phyloP scores from a whole-genome alignment of 2,329 filamentous ascomycete species.

The Penicillium corylophilum region DNA sequence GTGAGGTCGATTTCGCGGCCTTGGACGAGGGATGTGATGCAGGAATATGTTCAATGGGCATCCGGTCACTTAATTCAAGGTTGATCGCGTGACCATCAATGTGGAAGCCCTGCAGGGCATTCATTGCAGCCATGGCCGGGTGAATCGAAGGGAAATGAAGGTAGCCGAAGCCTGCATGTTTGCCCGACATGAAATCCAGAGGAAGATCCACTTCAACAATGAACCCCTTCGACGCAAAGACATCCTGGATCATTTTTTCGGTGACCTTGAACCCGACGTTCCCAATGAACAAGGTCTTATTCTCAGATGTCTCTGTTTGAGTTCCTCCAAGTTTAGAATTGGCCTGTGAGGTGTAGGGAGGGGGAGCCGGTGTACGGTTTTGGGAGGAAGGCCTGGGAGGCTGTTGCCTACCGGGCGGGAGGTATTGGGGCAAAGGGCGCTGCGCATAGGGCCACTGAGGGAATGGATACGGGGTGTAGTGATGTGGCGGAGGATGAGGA shows the following conservation, averaged over 20 bases:
- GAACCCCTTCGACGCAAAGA: conserved; percentile 40
- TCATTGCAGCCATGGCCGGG: conserved; percentile 37
- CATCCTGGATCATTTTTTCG: conserved; percentile 35
- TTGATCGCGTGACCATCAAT: conserved; percentile 44
- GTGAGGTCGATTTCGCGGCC: not conserved
- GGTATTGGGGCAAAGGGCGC: not conserved
- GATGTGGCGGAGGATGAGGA: not conserved
- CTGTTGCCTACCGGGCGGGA: not conserved
- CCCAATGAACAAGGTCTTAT: conserved; percentile 38
- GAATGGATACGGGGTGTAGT: not conserved
- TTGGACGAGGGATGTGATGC: conserved; percentile 2
- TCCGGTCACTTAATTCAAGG: conserved; percentile 38
- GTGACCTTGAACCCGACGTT: conserved; percentile 42
- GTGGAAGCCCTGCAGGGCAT: conserved; percentile 35
- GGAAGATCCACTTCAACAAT: conserved; percentile 37
- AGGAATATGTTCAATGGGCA: conserved; percentile 19
- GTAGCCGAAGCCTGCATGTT: conserved; percentile 44
- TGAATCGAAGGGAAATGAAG: conserved; percentile 36
- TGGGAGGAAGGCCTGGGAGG: not conserved
- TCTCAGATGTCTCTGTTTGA: not conserved
- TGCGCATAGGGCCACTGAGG: not conserved
- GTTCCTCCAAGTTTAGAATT: not conserved
- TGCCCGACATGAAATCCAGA: conserved; percentile 31
- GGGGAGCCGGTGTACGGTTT: not conserved
- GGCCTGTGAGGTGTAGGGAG: not conserved